phyloP scores from a whole-genome alignment of 2,329 filamentous ascomycete genomes.

The Cercospora sp. region DNA sequence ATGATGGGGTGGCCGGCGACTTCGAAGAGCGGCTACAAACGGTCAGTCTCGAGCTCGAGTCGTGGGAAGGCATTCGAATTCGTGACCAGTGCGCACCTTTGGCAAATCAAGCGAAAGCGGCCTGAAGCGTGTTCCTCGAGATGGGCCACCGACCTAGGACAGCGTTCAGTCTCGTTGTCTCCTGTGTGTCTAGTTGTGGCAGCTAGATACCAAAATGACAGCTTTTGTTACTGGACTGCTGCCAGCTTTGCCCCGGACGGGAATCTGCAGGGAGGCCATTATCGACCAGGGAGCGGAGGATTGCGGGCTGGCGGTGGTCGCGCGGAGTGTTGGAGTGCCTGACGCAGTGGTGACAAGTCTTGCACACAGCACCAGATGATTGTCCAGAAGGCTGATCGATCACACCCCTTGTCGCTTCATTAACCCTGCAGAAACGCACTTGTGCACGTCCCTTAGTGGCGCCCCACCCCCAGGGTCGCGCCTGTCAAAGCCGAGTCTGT shows the following conservation, averaged over 20 bases:
- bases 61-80: neutral
- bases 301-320: neutral
- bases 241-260: constrained; percentile 35
- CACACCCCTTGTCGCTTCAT: neutral
- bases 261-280: constrained; percentile 36
- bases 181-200: neutral
- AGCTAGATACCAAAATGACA: constrained; percentile 75
- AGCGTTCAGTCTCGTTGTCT: constrained; percentile 1
- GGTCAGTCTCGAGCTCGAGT: neutral
- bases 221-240: constrained; percentile 75
- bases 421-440: neutral
- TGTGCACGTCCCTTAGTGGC: neutral
- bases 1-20: constrained; percentile 98
- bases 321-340: neutral
- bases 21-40: constrained; percentile 82
- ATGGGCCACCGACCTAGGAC: constrained; percentile 83
- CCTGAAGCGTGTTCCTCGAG: constrained; percentile 90
- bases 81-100: constrained; percentile 62
- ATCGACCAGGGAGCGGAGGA: neutral
- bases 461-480: neutral
- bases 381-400: constrained; percentile 4
- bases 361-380: neutral
- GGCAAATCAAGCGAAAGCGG: constrained; percentile 93
- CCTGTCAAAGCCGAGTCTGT: neutral
- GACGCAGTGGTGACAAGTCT: neutral